phyloP scores from a whole-genome alignment of 805 yeast genomes.

The Yamadazyma tumulicola region DNA sequence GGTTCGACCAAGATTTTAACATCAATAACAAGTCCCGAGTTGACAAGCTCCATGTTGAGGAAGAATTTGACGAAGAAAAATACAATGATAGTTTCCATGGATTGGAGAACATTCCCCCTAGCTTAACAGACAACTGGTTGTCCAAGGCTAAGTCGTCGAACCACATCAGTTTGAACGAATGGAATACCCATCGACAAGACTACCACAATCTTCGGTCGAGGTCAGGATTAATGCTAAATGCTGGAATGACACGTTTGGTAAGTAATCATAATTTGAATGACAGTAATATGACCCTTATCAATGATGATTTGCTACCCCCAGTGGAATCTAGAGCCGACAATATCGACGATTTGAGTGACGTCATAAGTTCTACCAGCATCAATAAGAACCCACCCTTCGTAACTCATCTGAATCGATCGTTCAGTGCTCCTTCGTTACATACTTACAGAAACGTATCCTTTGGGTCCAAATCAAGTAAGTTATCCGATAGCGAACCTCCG shows the following conservation, averaged over 20 bases:
- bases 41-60: too few relatives aligned
- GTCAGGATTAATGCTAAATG: constrained; percentile 19
- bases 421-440: constrained; percentile 41
- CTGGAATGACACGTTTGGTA: constrained; percentile 18
- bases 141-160: constrained; percentile 9
- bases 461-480: constrained; percentile 4
- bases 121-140: constrained; percentile 10
- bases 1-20: constrained; percentile 22
- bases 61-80: too few relatives aligned
- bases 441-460: constrained; percentile 27
- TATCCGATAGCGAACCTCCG: background rate
- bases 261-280: constrained; percentile 15
- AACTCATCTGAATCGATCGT: constrained; percentile 23
- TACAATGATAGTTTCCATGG: constrained; percentile 20
- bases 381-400: constrained; percentile 6
- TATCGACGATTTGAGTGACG: constrained; percentile 27
- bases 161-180: constrained; percentile 28
- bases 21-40: too few relatives aligned
- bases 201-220: constrained; percentile 23
- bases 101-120: constrained; percentile 25
- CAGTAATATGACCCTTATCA: constrained; percentile 7
- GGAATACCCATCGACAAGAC: constrained; percentile 24
- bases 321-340: constrained; percentile 16
- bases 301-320: constrained; percentile 7
- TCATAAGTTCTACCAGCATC: constrained; percentile 13